These are phyloP conservation scores for Trifolium subterraneum DNA, from an alignment of 306 rosid genomes.

Conservation along the genomic window DNA sequence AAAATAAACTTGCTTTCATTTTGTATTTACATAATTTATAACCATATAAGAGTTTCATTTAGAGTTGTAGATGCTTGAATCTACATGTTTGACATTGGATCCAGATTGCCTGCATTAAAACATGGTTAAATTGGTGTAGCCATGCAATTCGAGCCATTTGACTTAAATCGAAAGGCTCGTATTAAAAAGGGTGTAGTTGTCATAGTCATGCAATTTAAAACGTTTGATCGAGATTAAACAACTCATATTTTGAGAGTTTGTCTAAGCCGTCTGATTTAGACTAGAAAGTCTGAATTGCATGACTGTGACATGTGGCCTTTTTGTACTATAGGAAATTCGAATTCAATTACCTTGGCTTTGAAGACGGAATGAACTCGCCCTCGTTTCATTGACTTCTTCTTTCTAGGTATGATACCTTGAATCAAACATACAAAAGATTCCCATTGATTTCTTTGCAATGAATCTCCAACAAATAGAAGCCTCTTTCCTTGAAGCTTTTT, in stretches of 20 bases:
- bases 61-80: constrained; percentile 11
- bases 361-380: constrained; percentile 72
- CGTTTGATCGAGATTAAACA: not conserved
- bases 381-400: constrained; percentile 62
- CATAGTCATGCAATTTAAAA: not conserved
- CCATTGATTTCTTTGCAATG: constrained; percentile 95
- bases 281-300: not conserved
- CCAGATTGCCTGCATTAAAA: not conserved
- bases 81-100: not conserved
- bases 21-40: constrained; percentile 7
- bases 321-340: not conserved
- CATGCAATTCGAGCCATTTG: not conserved
- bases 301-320: not conserved
- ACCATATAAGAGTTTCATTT: not conserved
- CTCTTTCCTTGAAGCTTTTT: constrained; percentile 79
- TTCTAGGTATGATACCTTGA: constrained; percentile 73
- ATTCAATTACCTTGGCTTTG: constrained; percentile 65
- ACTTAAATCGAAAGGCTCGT: not conserved
- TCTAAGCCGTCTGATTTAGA: fast-evolving
- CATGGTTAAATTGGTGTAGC: too few species aligned
- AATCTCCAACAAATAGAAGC: constrained; percentile 90
- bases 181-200: not conserved
- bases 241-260: too few species aligned
- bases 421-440: constrained; percentile 91
- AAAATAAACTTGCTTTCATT: not conserved